Percentiles rank a stretch among this genome's conserved stretches.
Evolutionary conservation across 768 basidiomycete species (phyloP).

Genomic region (Mycena polygramma): DNA sequence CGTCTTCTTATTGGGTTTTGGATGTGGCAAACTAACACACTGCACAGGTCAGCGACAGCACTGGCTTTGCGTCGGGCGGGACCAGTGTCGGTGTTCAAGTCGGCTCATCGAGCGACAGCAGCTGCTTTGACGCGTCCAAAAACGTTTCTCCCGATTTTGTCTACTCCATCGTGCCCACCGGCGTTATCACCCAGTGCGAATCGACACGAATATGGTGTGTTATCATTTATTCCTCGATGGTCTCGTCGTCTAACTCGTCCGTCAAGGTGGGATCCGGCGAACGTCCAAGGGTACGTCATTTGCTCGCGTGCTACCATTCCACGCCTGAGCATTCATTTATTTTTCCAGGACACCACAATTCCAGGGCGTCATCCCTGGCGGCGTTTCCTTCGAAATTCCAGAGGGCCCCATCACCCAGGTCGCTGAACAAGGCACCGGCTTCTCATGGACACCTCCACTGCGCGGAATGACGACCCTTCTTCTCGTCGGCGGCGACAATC

Average conservation of each 20-base stretch:
- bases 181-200: slow-evolving; percentile 75
- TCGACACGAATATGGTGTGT: slow-evolving; percentile 78
- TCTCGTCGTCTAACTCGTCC: slow-evolving; percentile 32
- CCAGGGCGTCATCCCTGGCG: slow-evolving; percentile 83
- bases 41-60: slow-evolving; percentile 67
- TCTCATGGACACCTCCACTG: slow-evolving; percentile 75
- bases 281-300: slow-evolving; percentile 33
- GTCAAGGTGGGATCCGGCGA: slow-evolving; percentile 25
- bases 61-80: slow-evolving; percentile 79
- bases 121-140: slow-evolving; percentile 69
- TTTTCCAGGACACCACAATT: slow-evolving; percentile 67
- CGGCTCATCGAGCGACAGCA: slow-evolving; percentile 59
- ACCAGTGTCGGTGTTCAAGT: slow-evolving; percentile 78
- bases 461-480: slow-evolving; percentile 76
- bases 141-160: slow-evolving; percentile 66
- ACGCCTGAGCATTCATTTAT: no score
- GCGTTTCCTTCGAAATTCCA: slow-evolving; percentile 79
- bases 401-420: slow-evolving; percentile 60
- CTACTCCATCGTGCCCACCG: slow-evolving; percentile 72
- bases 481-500: slow-evolving; percentile 74
- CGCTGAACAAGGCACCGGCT: slow-evolving; percentile 67
- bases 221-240: slow-evolving; percentile 53
- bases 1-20: slow-evolving; percentile 1
- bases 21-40: not conserved
- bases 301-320: not conserved